Evolutionary conservation across 495 filamentous ascomycete genomes (phyloP), one percentile per base, ranked within the genome.

Genomic region (Penicillium roqueforti): DNA sequence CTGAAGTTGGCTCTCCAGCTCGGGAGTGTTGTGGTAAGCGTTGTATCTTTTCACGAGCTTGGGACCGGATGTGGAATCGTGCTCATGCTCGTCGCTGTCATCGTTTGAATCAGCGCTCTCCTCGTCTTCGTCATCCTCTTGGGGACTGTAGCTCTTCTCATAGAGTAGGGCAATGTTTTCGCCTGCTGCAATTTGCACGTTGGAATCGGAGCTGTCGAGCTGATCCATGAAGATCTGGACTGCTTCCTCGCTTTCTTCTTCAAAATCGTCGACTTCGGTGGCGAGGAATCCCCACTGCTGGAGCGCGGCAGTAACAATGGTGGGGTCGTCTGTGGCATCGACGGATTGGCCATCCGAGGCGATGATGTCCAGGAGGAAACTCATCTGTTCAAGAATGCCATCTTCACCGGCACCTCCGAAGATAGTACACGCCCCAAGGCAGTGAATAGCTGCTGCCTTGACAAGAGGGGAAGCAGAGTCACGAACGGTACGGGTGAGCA

Each of bases 161-260:
- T 89, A 95, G 1, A 97, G 76, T 1, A 96, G 74, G 3, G 92
- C 92, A 57, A 97, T 93, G 66, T 91, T 91, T 59, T 92, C 86
- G 0, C 91, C 93, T 1, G 93, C 91, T 2, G 88, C 84, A 47
- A 93, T 83, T 67, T 96, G 90, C 1, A 97, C 92, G 5, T 74
- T 71, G 1, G 87, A 73, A 51, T 92, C 87, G 29, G 77, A 75
- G 62, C 87, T 91, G 37, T 89, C 83, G 25, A 98, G 80, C 67
- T 98, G 93, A 41, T 97, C 92, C 28, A 90, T 85, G 62, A 97
- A 91, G 6, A 87, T 86, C 50, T 95, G 87, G 61, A 96, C 85
- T 9, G 88, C 85, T 5, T 80, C 74, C 45, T 88, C 86, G 50
- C 85, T 89, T 43, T 87, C 78, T 6, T 76, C 78, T 60, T 90